Conservation (phyloP, 2,329 filamentous ascomycete genomes). For the Leptographium wingfieldii region DNA sequence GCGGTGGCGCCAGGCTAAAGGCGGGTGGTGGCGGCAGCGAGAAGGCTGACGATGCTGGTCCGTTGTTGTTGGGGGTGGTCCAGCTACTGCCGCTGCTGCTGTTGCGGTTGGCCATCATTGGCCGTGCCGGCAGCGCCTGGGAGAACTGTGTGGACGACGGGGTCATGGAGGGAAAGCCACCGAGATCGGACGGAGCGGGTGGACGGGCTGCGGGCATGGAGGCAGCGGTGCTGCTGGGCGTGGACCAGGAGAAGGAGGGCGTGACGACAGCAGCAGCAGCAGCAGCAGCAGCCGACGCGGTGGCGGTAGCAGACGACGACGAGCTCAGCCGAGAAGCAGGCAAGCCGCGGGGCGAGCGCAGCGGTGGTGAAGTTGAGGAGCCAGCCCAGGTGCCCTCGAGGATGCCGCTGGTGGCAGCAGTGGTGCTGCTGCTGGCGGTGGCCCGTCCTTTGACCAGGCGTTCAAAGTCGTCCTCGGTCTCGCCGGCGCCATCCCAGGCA, state of each 20-base stretch:
- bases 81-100: conserved; percentile 24
- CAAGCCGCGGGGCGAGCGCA: background rate
- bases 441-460: conserved; percentile 65
- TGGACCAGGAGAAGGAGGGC: conserved; percentile 51
- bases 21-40: background rate
- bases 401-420: background rate
- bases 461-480: conserved; percentile 68
- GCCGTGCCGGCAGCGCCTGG: conserved; percentile 40
- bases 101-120: conserved; percentile 4
- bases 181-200: conserved; percentile 34
- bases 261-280: conserved; percentile 19
- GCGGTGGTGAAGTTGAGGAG: background rate
- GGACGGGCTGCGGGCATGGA: background rate
- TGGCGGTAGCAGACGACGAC: conserved; percentile 17
- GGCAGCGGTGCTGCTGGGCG: conserved; percentile 18
- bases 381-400: conserved; percentile 10
- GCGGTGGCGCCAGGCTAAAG: conserved; percentile 37
- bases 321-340: conserved; percentile 11
- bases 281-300: conserved; percentile 13
- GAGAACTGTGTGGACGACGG: conserved; percentile 52
- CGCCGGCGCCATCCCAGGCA: conserved; percentile 28
- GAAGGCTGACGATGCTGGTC: background rate
- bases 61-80: conserved; percentile 21
- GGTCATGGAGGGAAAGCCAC: conserved; percentile 39
- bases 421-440: background rate